Evolutionary conservation across 2,329 filamentous ascomycete genomes (phyloP).

Genomic region (Cercospora janseana): DNA sequence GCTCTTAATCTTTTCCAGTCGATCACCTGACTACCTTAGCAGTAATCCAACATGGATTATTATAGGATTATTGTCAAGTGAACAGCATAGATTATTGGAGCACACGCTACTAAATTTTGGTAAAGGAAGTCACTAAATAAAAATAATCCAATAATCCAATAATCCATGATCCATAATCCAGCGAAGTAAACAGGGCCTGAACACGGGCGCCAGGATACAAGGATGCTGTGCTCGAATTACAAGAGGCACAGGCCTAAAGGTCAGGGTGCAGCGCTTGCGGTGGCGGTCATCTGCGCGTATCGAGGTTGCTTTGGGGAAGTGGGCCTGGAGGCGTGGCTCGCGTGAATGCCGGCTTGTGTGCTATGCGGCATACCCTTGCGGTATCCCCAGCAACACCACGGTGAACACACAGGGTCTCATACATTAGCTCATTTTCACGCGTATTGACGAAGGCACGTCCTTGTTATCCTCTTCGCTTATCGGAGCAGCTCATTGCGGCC

Average conservation of each 20-base stretch:
- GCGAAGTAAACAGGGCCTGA: too few relatives aligned
- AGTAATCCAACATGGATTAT: too few relatives aligned
- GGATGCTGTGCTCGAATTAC: neutral
- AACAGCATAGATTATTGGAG: too few relatives aligned
- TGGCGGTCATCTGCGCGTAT: neutral
- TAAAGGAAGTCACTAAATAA: too few relatives aligned
- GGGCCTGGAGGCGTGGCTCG: neutral
- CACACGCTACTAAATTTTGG: too few relatives aligned
- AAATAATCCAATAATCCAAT: too few relatives aligned
- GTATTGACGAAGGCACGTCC: neutral
- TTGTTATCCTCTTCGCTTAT: neutral
- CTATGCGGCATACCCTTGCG: neutral
- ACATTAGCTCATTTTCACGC: neutral
- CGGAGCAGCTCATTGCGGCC: neutral
- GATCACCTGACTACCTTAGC: too few relatives aligned
- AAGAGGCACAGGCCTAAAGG: too few relatives aligned
- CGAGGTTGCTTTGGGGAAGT: neutral
- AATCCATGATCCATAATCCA: too few relatives aligned
- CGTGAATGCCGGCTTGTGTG: neutral
- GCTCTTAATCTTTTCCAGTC: too few relatives aligned
- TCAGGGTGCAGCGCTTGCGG: too few relatives aligned
- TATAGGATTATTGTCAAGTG: too few relatives aligned
- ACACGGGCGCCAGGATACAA: neutral
- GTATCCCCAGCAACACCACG: neutral
- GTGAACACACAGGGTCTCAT: neutral